Percentiles rank a stretch among this genome's conserved stretches.
Conservation (phyloP, 306 rosid genomes). For the Crataegus laevigata region DNA sequence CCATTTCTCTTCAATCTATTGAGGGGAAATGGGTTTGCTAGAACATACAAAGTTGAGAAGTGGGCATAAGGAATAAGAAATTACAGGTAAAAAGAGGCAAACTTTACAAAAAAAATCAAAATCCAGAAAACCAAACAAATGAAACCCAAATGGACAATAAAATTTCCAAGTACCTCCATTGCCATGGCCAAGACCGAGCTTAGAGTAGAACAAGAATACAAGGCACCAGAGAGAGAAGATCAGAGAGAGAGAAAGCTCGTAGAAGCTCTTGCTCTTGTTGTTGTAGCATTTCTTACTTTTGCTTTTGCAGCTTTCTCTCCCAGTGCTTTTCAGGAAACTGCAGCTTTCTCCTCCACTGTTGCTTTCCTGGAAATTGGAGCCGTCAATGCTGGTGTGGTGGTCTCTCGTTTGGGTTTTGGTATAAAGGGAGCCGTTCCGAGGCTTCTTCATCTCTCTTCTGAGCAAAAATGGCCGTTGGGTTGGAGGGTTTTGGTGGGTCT, state of each 20-base stretch:
- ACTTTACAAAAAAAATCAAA: background rate
- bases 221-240: slow-evolving; percentile 61
- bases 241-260: slow-evolving; percentile 59
- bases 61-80: background rate
- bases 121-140: background rate
- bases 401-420: slow-evolving; percentile 25
- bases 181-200: slow-evolving; percentile 51
- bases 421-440: slow-evolving; percentile 22
- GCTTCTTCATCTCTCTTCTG: slow-evolving; percentile 46
- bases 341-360: background rate
- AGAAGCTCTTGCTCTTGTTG: slow-evolving; percentile 31
- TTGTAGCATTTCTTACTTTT: slow-evolving; percentile 9
- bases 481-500: background rate
- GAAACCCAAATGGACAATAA: background rate
- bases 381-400: background rate
- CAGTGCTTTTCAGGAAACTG: background rate
- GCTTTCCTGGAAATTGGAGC: background rate
- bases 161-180: slow-evolving; percentile 31
- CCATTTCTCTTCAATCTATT: background rate
- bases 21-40: background rate
- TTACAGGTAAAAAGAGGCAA: background rate
- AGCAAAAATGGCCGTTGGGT: background rate
- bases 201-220: slow-evolving; percentile 45
- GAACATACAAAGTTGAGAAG: background rate
- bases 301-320: background rate